These are phyloP conservation scores for Leishmania aethiopica DNA, from an alignment of 208 protist species.

Conservation along the genomic window DNA sequence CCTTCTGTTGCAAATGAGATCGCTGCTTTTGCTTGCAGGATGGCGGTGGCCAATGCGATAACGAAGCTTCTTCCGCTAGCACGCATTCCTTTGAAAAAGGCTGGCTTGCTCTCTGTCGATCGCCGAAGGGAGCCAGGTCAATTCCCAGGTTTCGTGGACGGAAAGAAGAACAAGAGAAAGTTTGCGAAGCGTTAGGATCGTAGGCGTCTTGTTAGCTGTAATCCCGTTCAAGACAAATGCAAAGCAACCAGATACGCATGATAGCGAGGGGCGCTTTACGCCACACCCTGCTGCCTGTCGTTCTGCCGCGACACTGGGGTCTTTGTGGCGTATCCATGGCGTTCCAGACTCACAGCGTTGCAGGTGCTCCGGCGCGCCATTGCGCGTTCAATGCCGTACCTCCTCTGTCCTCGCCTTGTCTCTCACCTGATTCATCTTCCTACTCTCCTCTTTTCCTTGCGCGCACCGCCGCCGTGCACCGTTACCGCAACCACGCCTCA, in stretches of 20 bases:
- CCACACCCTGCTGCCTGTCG: neutral
- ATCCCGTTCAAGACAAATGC: neutral
- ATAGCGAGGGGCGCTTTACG: neutral
- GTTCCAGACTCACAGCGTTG: neutral
- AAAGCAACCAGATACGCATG: neutral
- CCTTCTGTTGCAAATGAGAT: slow-evolving; percentile 88
- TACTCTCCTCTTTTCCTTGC: neutral
- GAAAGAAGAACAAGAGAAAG: slow-evolving; percentile 82
- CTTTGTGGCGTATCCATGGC: neutral
- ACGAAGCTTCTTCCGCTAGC: slow-evolving; percentile 83
- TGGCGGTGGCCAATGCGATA: slow-evolving; percentile 87
- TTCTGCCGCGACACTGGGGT: neutral
- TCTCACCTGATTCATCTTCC: neutral
- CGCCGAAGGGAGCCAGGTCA: slow-evolving; percentile 76
- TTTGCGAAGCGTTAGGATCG: slow-evolving; percentile 84
- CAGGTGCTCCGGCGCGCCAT: neutral
- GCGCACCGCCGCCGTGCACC: neutral
- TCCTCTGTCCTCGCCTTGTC: neutral
- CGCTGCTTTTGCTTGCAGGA: slow-evolving; percentile 78
- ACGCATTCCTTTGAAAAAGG: slow-evolving; percentile 89
- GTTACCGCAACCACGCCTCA: neutral
- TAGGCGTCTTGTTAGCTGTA: slow-evolving; percentile 22
- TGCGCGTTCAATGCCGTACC: neutral
- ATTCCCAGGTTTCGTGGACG: slow-evolving; percentile 86
- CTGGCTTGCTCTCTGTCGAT: slow-evolving; percentile 87